Percentiles rank a stretch among this genome's conserved stretches.
These are phyloP conservation scores for Fraxinus americana DNA, from an alignment of 257 asterid species.

Conservation along the genomic window DNA sequence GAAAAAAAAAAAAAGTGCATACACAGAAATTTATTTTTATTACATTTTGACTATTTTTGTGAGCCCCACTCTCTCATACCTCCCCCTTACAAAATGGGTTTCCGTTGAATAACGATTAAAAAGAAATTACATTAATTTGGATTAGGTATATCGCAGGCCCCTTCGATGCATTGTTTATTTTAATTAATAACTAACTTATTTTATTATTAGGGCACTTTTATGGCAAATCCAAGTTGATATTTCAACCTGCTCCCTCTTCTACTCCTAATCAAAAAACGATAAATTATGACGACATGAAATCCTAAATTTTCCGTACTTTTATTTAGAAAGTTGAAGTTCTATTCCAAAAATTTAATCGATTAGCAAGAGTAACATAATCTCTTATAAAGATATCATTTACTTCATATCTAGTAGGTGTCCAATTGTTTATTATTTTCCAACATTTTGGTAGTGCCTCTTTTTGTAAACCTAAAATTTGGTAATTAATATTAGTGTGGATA, in stretches of 20 bases:
- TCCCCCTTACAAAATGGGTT: background rate
- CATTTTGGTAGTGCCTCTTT: too few relatives aligned
- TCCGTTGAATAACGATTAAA: background rate
- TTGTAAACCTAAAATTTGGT: too few relatives aligned
- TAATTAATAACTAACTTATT: background rate
- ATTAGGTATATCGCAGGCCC: slow-evolving; percentile 2
- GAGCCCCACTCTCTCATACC: background rate
- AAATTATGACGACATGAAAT: too few relatives aligned
- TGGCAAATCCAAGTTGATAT: background rate
- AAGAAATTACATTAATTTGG: background rate
- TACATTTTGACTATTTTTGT: background rate
- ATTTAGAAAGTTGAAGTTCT: too few relatives aligned
- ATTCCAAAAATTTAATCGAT: too few relatives aligned
- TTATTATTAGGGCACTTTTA: background rate
- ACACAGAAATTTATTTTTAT: background rate
- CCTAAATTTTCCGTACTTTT: too few relatives aligned
- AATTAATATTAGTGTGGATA: too few relatives aligned
- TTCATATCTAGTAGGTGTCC: too few relatives aligned
- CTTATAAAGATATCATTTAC: too few relatives aligned
- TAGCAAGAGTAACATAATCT: too few relatives aligned
- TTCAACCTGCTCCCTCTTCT: background rate
- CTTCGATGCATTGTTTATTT: background rate
- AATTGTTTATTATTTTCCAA: too few relatives aligned
- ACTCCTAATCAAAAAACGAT: too few relatives aligned
- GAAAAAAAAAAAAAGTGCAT: background rate